These are phyloP conservation scores for Trypanosoma rangeli DNA, from an alignment of 208 protist species.

Conservation along the genomic window DNA sequence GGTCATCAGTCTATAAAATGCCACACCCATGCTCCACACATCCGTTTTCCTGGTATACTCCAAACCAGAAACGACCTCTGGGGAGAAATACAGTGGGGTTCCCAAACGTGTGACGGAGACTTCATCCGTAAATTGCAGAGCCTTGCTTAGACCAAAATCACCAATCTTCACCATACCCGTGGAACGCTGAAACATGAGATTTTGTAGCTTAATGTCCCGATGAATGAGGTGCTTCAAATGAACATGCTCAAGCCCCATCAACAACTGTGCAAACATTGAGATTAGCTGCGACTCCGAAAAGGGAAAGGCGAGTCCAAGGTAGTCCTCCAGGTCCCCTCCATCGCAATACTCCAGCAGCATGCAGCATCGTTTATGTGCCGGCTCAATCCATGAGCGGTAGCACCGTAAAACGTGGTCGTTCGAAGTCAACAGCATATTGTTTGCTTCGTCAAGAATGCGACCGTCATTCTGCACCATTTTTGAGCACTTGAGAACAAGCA, in stretches of 20 bases:
- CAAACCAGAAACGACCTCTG: slow-evolving; percentile 54
- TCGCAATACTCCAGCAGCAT: slow-evolving; percentile 83
- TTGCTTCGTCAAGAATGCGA: slow-evolving; percentile 35
- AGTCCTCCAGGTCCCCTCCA: slow-evolving; percentile 48
- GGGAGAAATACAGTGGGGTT: slow-evolving; percentile 63
- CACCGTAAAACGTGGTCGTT: slow-evolving; percentile 61
- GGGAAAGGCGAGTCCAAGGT: slow-evolving; percentile 39
- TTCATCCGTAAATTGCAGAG: slow-evolving; percentile 32
- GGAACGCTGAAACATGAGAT: slow-evolving; percentile 51
- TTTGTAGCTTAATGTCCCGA: slow-evolving; percentile 62
- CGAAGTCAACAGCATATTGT: slow-evolving; percentile 44
- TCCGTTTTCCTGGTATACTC: slow-evolving; percentile 71
- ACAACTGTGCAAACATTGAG: slow-evolving; percentile 56
- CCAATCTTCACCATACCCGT: slow-evolving; percentile 63
- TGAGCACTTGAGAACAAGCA: slow-evolving; percentile 63
- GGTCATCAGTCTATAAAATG: slow-evolving; percentile 64
- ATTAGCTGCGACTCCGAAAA: slow-evolving; percentile 42
- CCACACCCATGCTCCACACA: slow-evolving; percentile 77
- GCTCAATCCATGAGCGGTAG: slow-evolving; percentile 54
- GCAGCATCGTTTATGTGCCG: slow-evolving; percentile 34
- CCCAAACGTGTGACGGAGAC: slow-evolving; percentile 42
- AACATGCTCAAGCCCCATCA: slow-evolving; percentile 73
- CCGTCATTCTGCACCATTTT: slow-evolving; percentile 18
- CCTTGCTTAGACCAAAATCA: slow-evolving; percentile 66
- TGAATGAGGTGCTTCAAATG: slow-evolving; percentile 65